Conservation (phyloP, 495 filamentous ascomycete genomes). For the Pyronema omphalodes region DNA sequence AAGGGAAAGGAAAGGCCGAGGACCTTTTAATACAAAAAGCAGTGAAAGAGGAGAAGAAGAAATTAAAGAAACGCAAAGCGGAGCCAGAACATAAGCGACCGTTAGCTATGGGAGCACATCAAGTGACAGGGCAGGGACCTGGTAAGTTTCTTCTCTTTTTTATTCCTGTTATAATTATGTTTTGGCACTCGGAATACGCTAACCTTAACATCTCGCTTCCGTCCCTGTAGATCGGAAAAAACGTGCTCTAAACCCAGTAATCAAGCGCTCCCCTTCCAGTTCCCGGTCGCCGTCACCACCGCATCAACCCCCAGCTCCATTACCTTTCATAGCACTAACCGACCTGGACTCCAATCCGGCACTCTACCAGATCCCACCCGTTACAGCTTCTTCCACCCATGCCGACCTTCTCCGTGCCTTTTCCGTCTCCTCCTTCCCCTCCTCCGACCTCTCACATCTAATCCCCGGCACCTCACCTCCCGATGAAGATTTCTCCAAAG, state of each 20-base stretch:
- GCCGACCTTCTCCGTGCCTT: constrained; percentile 71
- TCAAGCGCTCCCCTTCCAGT: too few species aligned
- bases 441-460: constrained; percentile 56
- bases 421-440: constrained; percentile 66
- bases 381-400: constrained; percentile 52
- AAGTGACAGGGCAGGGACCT: constrained; percentile 48
- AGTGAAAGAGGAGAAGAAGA: constrained; percentile 35
- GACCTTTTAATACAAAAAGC: too few species aligned
- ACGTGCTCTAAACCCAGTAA: too few species aligned
- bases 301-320: too few species aligned
- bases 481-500: constrained; percentile 84
- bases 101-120: constrained; percentile 43
- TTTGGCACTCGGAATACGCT: too few species aligned
- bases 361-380: constrained; percentile 71
- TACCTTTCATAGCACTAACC: too few species aligned
- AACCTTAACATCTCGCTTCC: too few species aligned
- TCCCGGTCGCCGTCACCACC: too few species aligned
- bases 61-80: constrained; percentile 31
- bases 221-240: too few species aligned
- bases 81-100: constrained; percentile 40
- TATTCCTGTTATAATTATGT: too few species aligned
- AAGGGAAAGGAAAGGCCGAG: too few species aligned
- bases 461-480: constrained; percentile 51
- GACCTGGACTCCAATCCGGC: constrained; percentile 84
- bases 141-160: too few species aligned